Evolutionary conservation across 495 filamentous ascomycete species (phyloP).

Genomic region (Margaritispora aquatica): DNA sequence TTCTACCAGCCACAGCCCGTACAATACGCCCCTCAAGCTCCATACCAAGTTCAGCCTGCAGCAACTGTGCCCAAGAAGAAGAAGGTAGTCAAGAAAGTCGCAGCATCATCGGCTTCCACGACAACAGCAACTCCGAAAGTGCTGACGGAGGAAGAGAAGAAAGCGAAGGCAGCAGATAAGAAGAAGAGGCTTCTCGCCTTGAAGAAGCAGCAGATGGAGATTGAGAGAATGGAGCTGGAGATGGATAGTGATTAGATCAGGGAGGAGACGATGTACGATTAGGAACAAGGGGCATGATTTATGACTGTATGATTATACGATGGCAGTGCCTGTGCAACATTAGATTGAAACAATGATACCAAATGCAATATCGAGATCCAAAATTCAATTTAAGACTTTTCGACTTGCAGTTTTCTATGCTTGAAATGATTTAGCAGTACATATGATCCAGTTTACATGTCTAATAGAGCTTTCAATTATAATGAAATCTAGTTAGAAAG

Average conservation of each 20-base stretch:
- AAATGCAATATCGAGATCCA: not conserved
- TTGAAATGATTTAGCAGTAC: not conserved
- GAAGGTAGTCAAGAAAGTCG: not conserved
- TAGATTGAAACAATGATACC: not conserved
- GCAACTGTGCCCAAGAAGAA: constrained; percentile 1
- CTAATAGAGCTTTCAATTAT: too few relatives aligned
- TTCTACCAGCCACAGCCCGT: not conserved
- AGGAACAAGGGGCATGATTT: not conserved
- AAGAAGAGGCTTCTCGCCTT: constrained; percentile 12
- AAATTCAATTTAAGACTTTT: not conserved
- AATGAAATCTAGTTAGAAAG: too few relatives aligned
- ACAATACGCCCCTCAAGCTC: not conserved
- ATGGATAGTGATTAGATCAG: constrained; percentile 1
- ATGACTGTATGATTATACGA: not conserved
- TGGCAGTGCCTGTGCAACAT: not conserved
- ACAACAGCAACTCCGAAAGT: constrained; percentile 1
- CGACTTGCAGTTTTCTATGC: not conserved
- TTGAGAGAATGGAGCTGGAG: constrained; percentile 16
- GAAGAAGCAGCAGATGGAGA: constrained; percentile 18
- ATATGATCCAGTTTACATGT: too few relatives aligned
- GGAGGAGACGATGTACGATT: not conserved
- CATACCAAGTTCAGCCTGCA: not conserved
- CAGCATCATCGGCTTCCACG: not conserved
- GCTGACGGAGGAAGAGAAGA: constrained; percentile 15
- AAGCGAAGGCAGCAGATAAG: constrained; percentile 15